Evolutionary conservation across 805 yeast genomes (phyloP).

Genomic region (Naumovozyma dairenensis): DNA sequence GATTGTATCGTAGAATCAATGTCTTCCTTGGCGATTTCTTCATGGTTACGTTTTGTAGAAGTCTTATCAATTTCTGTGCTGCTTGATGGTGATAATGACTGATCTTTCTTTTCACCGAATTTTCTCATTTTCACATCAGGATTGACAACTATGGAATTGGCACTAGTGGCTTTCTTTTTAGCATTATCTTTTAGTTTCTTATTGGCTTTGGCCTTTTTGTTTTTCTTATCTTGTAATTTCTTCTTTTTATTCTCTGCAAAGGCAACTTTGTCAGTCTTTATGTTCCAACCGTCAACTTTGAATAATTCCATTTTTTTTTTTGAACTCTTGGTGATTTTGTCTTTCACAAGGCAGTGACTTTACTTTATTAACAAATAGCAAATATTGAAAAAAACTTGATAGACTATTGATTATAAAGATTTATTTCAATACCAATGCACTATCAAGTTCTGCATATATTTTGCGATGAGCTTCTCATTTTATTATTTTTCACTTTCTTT

Average conservation of each 20-base stretch:
- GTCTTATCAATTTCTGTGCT: conserved; percentile 3
- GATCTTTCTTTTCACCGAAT: too few species aligned
- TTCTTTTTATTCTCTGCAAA: conserved; percentile 32
- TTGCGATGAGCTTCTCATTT: too few species aligned
- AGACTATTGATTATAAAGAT: too few species aligned
- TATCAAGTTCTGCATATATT: too few species aligned
- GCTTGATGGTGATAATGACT: too few species aligned
- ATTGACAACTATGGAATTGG: not conserved
- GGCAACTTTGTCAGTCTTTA: conserved; percentile 45
- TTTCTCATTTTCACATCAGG: conserved; percentile 1
- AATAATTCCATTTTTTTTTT: conserved; percentile 54
- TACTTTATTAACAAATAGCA: not conserved
- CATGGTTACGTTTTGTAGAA: not conserved
- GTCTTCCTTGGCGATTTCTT: conserved; percentile 1
- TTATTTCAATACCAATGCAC: too few species aligned
- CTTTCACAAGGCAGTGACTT: not conserved
- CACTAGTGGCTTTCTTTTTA: conserved; percentile 2
- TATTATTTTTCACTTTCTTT: too few species aligned
- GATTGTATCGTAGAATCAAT: conserved; percentile 5
- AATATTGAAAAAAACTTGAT: too few species aligned
- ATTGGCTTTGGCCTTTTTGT: conserved; percentile 16
- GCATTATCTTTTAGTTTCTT: conserved; percentile 10
- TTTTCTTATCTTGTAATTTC: conserved; percentile 21
- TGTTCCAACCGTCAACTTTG: conserved; percentile 75
- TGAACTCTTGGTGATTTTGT: not conserved